phyloP scores from a whole-genome alignment of 441 rosid species.

The Arabidopsis lyrata region DNA sequence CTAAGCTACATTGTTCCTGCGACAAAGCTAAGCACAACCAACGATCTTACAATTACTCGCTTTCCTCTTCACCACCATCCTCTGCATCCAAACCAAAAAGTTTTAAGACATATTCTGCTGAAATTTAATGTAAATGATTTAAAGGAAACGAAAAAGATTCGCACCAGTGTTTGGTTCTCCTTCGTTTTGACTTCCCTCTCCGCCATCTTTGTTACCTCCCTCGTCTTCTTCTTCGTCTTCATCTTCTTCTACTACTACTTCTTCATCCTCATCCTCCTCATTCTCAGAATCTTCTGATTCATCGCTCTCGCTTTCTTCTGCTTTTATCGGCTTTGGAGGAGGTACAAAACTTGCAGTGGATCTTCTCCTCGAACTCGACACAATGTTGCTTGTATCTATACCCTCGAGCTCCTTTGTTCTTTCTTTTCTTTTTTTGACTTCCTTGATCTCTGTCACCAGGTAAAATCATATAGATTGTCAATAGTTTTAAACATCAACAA shows the following conservation, averaged over 20 bases:
- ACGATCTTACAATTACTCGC: conserved; percentile 1
- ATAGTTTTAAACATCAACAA: background rate
- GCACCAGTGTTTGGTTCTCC: conserved; percentile 24
- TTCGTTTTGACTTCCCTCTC: conserved; percentile 12
- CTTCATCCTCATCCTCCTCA: conserved; percentile 22
- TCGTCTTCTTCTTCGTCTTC: conserved; percentile 14
- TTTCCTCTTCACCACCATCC: conserved; percentile 25
- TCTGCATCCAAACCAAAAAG: conserved; percentile 30
- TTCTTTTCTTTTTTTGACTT: conserved; percentile 76
- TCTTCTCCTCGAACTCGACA: conserved; percentile 86
- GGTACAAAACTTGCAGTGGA: conserved; percentile 61
- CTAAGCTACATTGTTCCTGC: conserved; percentile 16
- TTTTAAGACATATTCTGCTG: background rate
- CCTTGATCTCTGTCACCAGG: conserved; percentile 74
- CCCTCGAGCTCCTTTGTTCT: conserved; percentile 89
- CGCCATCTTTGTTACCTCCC: background rate
- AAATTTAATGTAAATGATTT: background rate
- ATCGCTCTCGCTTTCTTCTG: conserved; percentile 39
- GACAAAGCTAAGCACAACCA: conserved; percentile 20
- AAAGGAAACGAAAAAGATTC: background rate
- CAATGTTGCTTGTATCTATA: conserved; percentile 87
- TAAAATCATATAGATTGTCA: conserved; percentile 20
- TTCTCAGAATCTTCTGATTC: conserved; percentile 38
- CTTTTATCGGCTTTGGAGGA: conserved; percentile 71
- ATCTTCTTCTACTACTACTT: conserved; percentile 7